phyloP scores from a whole-genome alignment of 2,329 filamentous ascomycete genomes.

The Cladosporium sp. region DNA sequence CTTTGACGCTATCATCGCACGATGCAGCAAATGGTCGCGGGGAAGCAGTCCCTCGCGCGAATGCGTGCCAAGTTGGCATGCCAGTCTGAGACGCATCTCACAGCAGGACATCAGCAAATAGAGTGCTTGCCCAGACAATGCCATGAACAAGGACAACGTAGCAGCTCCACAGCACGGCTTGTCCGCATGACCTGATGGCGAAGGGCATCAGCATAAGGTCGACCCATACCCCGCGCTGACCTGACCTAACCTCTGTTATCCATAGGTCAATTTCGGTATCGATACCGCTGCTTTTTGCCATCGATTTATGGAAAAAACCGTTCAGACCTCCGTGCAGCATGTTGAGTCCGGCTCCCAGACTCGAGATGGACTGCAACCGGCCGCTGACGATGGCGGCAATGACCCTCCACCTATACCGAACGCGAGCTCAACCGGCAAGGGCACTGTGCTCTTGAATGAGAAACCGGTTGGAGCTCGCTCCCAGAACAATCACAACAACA shows the following conservation, averaged over 20 bases:
- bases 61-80: slow-evolving; percentile 11
- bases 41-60: neutral
- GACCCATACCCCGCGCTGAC: slow-evolving; percentile 1
- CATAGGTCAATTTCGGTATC: slow-evolving; percentile 6
- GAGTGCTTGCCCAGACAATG: slow-evolving; percentile 9
- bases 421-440: slow-evolving; percentile 12
- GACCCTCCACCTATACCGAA: slow-evolving; percentile 14
- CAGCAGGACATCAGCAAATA: slow-evolving; percentile 5
- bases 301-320: slow-evolving; percentile 14
- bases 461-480: slow-evolving; percentile 12
- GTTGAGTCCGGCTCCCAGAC: slow-evolving; percentile 13
- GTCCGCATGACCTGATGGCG: slow-evolving; percentile 7
- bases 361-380: slow-evolving; percentile 12
- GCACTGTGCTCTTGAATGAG: slow-evolving; percentile 12
- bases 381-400: slow-evolving; percentile 13
- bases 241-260: neutral
- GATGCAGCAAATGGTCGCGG: neutral
- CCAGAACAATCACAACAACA: neutral
- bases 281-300: slow-evolving; percentile 3
- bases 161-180: slow-evolving; percentile 7
- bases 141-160: slow-evolving; percentile 4
- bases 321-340: slow-evolving; percentile 14
- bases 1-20: neutral
- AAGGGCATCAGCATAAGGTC: neutral
- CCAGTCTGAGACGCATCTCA: neutral